Percentiles rank a stretch among this genome's conserved stretches.
These are phyloP conservation scores for Chenopodium album DNA, from an alignment of 148 eudicot genomes.

Conservation along the genomic window DNA sequence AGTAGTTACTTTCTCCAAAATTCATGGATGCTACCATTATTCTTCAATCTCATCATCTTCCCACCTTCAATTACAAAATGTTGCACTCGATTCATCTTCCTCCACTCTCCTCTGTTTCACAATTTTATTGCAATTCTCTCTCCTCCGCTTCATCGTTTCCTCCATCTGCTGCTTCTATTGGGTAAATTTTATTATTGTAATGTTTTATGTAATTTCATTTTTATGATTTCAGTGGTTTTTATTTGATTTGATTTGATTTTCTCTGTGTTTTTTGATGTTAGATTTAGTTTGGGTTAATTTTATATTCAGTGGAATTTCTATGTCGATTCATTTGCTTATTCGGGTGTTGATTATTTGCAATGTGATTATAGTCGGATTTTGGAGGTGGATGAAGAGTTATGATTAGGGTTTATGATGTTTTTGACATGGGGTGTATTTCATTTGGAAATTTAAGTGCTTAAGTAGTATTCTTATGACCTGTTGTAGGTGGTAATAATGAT, in stretches of 20 bases:
- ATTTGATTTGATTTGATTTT: background rate
- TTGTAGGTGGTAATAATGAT: too few species aligned
- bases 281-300: background rate
- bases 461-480: too few species aligned
- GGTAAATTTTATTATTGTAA: slow-evolving; percentile 25
- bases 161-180: slow-evolving; percentile 1
- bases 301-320: background rate
- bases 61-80: slow-evolving; percentile 20
- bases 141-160: slow-evolving; percentile 14
- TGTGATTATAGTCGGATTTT: background rate
- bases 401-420: background rate
- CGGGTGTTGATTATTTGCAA: background rate
- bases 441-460: too few species aligned
- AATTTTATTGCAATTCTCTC: background rate
- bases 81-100: slow-evolving; percentile 23
- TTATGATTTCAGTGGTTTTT: background rate
- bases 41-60: background rate
- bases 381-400: background rate
- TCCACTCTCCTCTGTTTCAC: slow-evolving; percentile 2
- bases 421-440: background rate
- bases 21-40: slow-evolving; percentile 4
- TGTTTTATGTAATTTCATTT: background rate
- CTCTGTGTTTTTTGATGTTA: background rate
- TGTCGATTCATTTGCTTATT: too few species aligned
- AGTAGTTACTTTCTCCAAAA: background rate